These are phyloP conservation scores for Podospora conica DNA, from an alignment of 495 filamentous ascomycete genomes.

Conservation along the genomic window DNA sequence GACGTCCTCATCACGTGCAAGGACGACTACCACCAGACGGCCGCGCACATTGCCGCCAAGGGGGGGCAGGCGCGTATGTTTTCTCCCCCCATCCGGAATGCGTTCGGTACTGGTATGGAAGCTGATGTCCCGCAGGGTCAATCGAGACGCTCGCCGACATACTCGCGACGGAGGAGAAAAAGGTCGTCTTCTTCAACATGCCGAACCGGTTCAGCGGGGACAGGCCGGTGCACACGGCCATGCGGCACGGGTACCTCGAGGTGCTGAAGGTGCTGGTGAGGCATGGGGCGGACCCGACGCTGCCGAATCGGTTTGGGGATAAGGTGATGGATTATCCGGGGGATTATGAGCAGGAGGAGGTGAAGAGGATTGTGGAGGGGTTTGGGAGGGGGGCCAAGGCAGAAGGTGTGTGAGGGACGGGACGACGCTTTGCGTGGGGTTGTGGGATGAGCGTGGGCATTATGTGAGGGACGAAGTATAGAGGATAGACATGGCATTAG, in stretches of 20 bases:
- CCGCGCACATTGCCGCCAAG: constrained; percentile 28
- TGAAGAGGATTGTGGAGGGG: constrained; percentile 18
- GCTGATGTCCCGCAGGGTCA: constrained; percentile 12
- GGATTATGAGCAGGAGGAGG: constrained; percentile 23
- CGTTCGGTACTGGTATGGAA: background rate
- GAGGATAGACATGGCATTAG: background rate
- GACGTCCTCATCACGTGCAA: constrained; percentile 24
- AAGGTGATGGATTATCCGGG: constrained; percentile 22
- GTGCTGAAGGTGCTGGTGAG: constrained; percentile 19
- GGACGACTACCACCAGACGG: constrained; percentile 28
- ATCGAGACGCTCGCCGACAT: constrained; percentile 23
- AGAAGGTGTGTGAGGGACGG: background rate
- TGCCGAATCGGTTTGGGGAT: constrained; percentile 29
- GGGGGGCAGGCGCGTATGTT: constrained; percentile 18
- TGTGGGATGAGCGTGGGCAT: background rate
- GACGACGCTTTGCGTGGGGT: background rate
- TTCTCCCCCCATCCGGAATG: background rate
- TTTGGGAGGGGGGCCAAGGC: background rate
- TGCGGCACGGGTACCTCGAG: constrained; percentile 24
- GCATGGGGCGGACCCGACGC: constrained; percentile 26
- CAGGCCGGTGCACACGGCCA: constrained; percentile 26
- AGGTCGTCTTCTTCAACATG: constrained; percentile 24
- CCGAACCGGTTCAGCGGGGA: constrained; percentile 27
- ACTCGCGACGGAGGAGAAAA: constrained; percentile 14
- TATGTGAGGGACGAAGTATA: background rate